Conservation (phyloP, 495 filamentous ascomycete species). For the Aspergillus sclerotiicarbonarius region DNA sequence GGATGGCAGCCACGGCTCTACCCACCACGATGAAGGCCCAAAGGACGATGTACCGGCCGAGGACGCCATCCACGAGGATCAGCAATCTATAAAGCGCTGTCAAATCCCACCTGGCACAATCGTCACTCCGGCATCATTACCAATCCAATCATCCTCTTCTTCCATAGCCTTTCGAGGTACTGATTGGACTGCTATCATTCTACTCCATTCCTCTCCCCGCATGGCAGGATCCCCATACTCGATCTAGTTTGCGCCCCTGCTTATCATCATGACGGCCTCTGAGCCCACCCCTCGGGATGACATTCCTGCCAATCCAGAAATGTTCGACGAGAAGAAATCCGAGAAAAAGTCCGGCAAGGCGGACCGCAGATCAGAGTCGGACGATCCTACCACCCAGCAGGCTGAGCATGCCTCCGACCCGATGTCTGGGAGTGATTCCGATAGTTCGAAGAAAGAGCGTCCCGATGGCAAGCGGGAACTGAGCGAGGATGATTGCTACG, state of each 20-base stretch:
- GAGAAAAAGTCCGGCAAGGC: too few species aligned
- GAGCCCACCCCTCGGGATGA: background rate
- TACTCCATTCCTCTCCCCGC: background rate
- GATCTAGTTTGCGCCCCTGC: background rate
- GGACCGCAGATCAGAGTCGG: background rate
- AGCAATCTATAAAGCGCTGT: background rate
- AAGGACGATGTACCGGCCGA: background rate
- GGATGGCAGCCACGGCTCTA: background rate
- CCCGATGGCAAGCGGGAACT: constrained; percentile 50
- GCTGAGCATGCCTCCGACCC: background rate
- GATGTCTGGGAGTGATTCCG: background rate
- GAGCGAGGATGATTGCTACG: constrained; percentile 56
- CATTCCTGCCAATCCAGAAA: background rate
- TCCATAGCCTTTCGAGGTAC: background rate
- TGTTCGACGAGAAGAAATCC: background rate
- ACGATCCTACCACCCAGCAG: background rate
- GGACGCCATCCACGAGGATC: background rate
- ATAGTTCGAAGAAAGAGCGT: background rate
- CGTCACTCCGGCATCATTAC: background rate
- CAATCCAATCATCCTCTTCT: background rate
- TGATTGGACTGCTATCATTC: background rate
- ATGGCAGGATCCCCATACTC: background rate
- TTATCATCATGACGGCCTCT: background rate
- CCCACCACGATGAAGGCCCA: background rate
- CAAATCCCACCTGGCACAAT: background rate